phyloP scores from a whole-genome alignment of 768 basidiomycete species.

The Obba rivulosa region DNA sequence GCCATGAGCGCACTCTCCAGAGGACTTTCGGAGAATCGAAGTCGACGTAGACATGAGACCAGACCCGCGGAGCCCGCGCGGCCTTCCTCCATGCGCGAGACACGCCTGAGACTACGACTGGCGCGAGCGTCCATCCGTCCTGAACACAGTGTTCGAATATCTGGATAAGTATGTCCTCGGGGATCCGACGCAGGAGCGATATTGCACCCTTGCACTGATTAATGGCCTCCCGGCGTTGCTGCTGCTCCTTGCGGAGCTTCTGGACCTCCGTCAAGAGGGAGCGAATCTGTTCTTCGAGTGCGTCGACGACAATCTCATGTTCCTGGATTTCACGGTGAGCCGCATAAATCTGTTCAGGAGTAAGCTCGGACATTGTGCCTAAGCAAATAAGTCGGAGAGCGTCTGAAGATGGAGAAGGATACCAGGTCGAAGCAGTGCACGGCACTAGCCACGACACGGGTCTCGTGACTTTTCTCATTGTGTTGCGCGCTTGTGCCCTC shows the following conservation, averaged over 20 bases:
- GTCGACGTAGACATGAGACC: slow-evolving; percentile 53
- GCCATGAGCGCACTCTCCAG: slow-evolving; percentile 44
- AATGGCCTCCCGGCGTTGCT: slow-evolving; percentile 37
- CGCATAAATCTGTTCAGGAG: slow-evolving; percentile 16
- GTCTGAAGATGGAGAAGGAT: background rate
- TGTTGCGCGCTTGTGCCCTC: too few relatives aligned
- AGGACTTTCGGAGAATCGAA: slow-evolving; percentile 37
- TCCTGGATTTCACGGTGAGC: slow-evolving; percentile 16
- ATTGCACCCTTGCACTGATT: slow-evolving; percentile 39
- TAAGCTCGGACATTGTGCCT: slow-evolving; percentile 9
- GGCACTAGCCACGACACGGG: too few relatives aligned
- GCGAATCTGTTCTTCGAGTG: slow-evolving; percentile 40
- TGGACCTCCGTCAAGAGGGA: slow-evolving; percentile 34
- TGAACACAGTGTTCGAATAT: slow-evolving; percentile 49
- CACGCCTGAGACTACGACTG: slow-evolving; percentile 51
- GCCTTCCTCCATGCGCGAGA: slow-evolving; percentile 57
- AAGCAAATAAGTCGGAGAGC: background rate
- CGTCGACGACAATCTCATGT: slow-evolving; percentile 37
- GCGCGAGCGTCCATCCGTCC: slow-evolving; percentile 49
- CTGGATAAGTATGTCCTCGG: slow-evolving; percentile 46
- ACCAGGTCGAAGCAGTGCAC: background rate
- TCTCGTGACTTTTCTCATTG: too few relatives aligned
- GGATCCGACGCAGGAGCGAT: slow-evolving; percentile 52
- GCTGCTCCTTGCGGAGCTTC: slow-evolving; percentile 37
- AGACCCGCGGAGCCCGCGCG: slow-evolving; percentile 43